Conservation (phyloP, 768 basidiomycete species). For the Pisolithus microcarpus region DNA sequence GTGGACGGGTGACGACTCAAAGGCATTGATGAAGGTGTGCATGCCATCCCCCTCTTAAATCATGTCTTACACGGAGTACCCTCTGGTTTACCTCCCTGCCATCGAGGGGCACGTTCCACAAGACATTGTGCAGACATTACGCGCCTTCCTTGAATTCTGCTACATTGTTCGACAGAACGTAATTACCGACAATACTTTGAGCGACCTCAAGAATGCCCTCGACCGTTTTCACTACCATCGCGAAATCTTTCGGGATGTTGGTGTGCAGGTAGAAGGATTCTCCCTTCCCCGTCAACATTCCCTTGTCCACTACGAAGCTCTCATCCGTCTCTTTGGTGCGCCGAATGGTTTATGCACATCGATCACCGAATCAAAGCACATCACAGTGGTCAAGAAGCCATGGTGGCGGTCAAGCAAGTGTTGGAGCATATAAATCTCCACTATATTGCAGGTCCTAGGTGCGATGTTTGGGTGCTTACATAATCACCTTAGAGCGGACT, state of each 20-base stretch:
- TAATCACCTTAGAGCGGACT: no score
- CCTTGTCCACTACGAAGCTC: conserved; percentile 9
- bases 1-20: no score
- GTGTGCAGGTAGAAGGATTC: conserved; percentile 8
- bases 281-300: conserved; percentile 14
- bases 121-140: background rate
- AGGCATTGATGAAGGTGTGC: no score
- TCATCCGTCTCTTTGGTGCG: conserved; percentile 6
- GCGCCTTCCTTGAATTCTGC: background rate
- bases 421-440: no score
- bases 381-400: background rate
- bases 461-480: no score
- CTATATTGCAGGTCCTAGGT: no score
- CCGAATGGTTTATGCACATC: conserved; percentile 9
- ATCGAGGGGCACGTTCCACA: background rate
- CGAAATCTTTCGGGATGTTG: background rate
- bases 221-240: background rate
- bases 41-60: no score
- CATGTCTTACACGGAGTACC: no score
- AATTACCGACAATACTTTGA: background rate
- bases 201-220: background rate
- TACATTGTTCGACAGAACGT: background rate
- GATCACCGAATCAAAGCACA: background rate
- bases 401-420: background rate
- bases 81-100: background rate